A percentile compares a stretch with the other conserved stretches of the same genome.
phyloP scores from a whole-genome alignment of 2,329 filamentous ascomycete genomes.

The Emergomyces orientalis region DNA sequence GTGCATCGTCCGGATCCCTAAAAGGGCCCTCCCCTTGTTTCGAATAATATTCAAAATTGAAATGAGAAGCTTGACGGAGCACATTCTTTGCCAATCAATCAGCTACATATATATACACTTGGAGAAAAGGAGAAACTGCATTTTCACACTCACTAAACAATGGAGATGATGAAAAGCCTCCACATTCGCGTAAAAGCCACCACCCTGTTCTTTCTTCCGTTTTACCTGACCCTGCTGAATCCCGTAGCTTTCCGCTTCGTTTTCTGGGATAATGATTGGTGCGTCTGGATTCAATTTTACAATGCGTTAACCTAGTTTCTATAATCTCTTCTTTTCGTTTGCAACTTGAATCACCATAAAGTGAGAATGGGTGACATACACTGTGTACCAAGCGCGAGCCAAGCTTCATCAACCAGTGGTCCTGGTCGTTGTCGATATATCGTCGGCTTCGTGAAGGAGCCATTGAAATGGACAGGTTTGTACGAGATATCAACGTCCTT shows the following conservation, averaged over 20 bases:
- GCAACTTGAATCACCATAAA: neutral
- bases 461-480: conserved; percentile 43
- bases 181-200: conserved; percentile 40
- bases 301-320: conserved; percentile 7
- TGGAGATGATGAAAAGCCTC: conserved; percentile 33
- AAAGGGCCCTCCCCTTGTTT: conserved; percentile 45
- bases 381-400: conserved; percentile 44
- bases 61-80: conserved; percentile 49
- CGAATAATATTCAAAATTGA: conserved; percentile 52
- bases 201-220: conserved; percentile 46
- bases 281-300: conserved; percentile 29
- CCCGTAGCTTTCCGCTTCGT: conserved; percentile 44
- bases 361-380: conserved; percentile 31
- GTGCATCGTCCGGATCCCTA: conserved; percentile 45
- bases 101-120: neutral
- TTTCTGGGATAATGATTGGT: conserved; percentile 41
- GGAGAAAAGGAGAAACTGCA: neutral
- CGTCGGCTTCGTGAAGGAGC: conserved; percentile 47
- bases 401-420: conserved; percentile 49
- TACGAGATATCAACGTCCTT: conserved; percentile 37
- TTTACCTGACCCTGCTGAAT: conserved; percentile 48
- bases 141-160: conserved; percentile 39
- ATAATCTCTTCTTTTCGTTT: neutral
- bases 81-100: conserved; percentile 38
- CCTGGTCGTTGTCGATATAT: conserved; percentile 44